These are phyloP conservation scores for Pseudogymnoascus sp. DNA, from an alignment of 2,329 filamentous ascomycete genomes.

Conservation along the genomic window DNA sequence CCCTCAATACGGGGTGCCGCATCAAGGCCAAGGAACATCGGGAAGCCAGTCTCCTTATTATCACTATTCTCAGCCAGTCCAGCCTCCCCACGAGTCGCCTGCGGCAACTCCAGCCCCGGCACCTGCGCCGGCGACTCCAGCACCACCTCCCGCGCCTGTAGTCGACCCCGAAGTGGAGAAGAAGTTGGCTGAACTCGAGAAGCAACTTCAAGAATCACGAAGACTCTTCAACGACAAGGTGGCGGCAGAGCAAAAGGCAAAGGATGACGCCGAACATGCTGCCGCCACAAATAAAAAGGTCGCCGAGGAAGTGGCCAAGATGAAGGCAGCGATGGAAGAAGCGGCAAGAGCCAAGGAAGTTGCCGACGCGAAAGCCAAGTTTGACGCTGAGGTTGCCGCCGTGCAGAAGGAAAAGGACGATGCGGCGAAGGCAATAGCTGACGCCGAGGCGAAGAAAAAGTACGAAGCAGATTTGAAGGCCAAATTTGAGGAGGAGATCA, in stretches of 20 bases:
- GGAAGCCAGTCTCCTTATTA: conserved; percentile 19
- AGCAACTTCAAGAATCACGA: not conserved
- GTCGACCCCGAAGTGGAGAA: conserved; percentile 11
- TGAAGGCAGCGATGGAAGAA: conserved; percentile 41
- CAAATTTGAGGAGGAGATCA: conserved; percentile 27
- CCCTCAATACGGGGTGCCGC: conserved; percentile 14
- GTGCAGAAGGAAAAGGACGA: conserved; percentile 32
- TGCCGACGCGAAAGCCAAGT: conserved; percentile 36
- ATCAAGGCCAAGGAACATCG: conserved; percentile 16
- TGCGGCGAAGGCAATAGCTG: conserved; percentile 1
- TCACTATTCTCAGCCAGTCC: not conserved
- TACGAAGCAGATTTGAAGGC: conserved; percentile 15
- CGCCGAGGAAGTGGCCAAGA: conserved; percentile 36
- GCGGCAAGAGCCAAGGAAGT: conserved; percentile 37
- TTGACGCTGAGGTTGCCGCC: conserved; percentile 40
- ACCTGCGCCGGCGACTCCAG: conserved; percentile 10
- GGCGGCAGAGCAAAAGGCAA: conserved; percentile 35
- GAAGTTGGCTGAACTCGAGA: not conserved
- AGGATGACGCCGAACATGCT: conserved; percentile 35
- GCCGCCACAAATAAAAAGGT: conserved; percentile 35
- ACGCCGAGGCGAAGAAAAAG: conserved; percentile 7
- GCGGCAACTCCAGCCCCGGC: conserved; percentile 6
- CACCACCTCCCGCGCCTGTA: not conserved
- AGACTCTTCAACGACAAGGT: not conserved
- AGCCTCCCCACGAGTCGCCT: conserved; percentile 16